Evolutionary conservation across 108 stramenopile genomes (phyloP), one percentile per base, ranked within the genome.

Genomic region (Skeletonema potamos): DNA sequence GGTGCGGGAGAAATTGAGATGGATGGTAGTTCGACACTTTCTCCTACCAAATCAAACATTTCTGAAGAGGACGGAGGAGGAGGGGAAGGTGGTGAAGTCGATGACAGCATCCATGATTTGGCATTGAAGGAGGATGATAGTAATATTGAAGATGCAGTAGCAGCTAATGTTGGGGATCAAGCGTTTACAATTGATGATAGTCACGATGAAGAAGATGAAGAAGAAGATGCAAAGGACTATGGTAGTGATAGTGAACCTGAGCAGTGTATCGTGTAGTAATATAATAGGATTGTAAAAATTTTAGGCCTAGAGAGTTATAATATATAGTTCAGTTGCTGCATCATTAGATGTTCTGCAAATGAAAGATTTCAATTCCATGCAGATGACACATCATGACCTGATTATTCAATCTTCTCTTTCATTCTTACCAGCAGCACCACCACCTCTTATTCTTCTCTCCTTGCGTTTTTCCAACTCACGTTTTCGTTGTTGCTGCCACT

Each of bases 391-490:
- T n/a, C n/a, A n/a, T n/a, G n/a, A n/a, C n/a, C n/a, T 39, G 2
- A 3, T 41, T 2, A 41, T n/a, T 41, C 39, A 13, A n/a, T 41
- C 36, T 37, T 37, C 39, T 41, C n/a, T 41, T 2, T 41, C 39
- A 41, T 15, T 41, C n/a, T n/a, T n/a, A n/a, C n/a, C n/a, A n/a
- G n/a, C n/a, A n/a, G n/a, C n/a, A 41, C 1, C n/a, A n/a, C 15
- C 39, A 0, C 30, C 30, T 41, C 15, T 4, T 41, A n/a, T 41
- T 15, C 39, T 41, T 15, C 39, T 41, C 39, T 41, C 39, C 39
- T 41, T 66, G n/a, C 73, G 57, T 59, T 65, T 39, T 39, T 67
- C 36, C 46, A 67, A 55, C 13, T 30, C 61, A 22, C 66, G 60
- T 33, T 68, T 54, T 54, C 74, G 62, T 39, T 44, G 60, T 13